Percentiles rank a stretch among this genome's conserved stretches.
Conservation (phyloP, 1,284 basidiomycete genomes). For the Trichosporon ovoides region DNA sequence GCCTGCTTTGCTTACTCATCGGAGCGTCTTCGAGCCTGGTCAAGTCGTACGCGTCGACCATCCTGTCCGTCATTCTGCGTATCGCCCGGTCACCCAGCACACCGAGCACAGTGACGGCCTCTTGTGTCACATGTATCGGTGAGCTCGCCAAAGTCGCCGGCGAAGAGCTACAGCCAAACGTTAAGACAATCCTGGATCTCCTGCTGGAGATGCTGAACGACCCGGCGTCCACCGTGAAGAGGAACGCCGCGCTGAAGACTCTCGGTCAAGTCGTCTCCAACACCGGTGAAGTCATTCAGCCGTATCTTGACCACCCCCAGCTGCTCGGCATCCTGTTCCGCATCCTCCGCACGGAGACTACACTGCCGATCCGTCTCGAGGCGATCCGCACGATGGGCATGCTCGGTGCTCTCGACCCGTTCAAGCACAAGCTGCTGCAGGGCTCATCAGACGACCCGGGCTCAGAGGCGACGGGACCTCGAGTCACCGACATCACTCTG, state of each 20-base stretch:
- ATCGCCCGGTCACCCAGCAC: conserved; percentile 72
- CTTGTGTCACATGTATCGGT: conserved; percentile 89
- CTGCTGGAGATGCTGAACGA: conserved; percentile 85
- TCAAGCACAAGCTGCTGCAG: conserved; percentile 81
- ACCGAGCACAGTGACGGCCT: conserved; percentile 83
- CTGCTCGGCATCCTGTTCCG: conserved; percentile 81
- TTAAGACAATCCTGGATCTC: conserved; percentile 81
- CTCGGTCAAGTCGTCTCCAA: conserved; percentile 94
- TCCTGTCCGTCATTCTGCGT: conserved; percentile 80
- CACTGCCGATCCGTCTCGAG: conserved; percentile 73
- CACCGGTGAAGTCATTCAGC: conserved; percentile 89
- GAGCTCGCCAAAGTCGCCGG: conserved; percentile 91
- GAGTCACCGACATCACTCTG: conserved; percentile 56
- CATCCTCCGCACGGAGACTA: conserved; percentile 79
- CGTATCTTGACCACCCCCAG: conserved; percentile 85
- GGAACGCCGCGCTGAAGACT: conserved; percentile 90
- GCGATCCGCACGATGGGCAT: conserved; percentile 91
- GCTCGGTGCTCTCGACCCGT: conserved; percentile 95
- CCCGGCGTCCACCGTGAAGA: conserved; percentile 66
- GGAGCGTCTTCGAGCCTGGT: conserved; percentile 88
- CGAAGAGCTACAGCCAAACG: conserved; percentile 78
- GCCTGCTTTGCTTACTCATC: conserved; percentile 77
- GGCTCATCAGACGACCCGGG: conserved; percentile 66
- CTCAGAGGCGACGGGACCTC: conserved; percentile 50
- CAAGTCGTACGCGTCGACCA: conserved; percentile 94